These are phyloP conservation scores for Plenodomus lindquistii DNA, from an alignment of 2,329 filamentous ascomycete species.

Conservation along the genomic window DNA sequence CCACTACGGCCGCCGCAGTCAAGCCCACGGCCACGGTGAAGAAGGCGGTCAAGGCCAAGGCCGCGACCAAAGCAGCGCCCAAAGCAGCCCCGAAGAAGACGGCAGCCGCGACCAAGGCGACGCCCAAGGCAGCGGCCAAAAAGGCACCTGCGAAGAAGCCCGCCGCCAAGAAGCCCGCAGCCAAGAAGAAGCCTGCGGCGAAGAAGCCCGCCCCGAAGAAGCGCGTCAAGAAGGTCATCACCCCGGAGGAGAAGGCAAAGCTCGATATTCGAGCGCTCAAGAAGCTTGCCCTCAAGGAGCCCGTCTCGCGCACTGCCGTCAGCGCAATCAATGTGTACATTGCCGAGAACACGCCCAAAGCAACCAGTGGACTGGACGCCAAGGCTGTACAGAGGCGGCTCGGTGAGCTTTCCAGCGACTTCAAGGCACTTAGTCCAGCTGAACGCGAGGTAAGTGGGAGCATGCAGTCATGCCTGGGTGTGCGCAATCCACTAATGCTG, in stretches of 20 bases:
- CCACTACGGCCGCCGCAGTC: constrained; percentile 35
- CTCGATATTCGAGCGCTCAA: constrained; percentile 38
- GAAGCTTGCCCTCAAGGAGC: constrained; percentile 43
- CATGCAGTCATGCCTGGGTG: not conserved
- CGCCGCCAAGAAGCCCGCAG: constrained; percentile 11
- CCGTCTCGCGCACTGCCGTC: constrained; percentile 6
- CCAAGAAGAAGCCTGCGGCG: constrained; percentile 16
- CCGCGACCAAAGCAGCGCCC: constrained; percentile 20
- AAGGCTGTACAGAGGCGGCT: not conserved
- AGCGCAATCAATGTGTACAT: constrained; percentile 34
- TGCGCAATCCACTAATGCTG: constrained; percentile 4
- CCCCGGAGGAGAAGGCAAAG: constrained; percentile 36
- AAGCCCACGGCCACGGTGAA: constrained; percentile 40
- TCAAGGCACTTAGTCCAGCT: constrained; percentile 35
- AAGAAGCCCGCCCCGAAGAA: constrained; percentile 24
- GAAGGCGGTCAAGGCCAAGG: constrained; percentile 29
- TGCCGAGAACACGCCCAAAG: constrained; percentile 15
- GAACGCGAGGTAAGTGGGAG: constrained; percentile 39
- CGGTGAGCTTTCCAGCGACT: constrained; percentile 11
- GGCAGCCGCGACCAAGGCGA: constrained; percentile 26
- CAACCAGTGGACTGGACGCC: too few relatives aligned
- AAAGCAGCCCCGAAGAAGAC: constrained; percentile 12
- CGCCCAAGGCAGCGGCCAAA: constrained; percentile 25
- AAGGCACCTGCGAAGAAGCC: constrained; percentile 27
- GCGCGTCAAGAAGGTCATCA: constrained; percentile 30